These are phyloP conservation scores for Pseudomassariella vexata DNA, from an alignment of 2,329 filamentous ascomycete species.

Conservation along the genomic window DNA sequence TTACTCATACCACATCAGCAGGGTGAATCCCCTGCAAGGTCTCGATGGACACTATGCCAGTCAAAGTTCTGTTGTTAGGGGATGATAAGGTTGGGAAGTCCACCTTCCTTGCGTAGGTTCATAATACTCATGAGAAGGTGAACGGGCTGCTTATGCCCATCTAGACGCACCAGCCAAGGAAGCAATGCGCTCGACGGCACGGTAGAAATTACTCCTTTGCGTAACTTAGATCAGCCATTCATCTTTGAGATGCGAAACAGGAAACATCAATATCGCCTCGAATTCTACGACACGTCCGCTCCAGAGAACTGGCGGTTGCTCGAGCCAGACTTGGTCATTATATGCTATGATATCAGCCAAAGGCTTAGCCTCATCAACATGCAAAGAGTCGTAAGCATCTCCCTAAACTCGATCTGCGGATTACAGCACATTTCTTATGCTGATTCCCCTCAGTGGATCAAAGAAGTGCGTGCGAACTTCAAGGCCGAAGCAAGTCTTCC, in stretches of 20 bases:
- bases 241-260: conserved; percentile 47
- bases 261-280: conserved; percentile 43
- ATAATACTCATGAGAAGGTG: conserved; percentile 8
- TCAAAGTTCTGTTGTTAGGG: conserved; percentile 53
- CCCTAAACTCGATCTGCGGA: too few relatives aligned
- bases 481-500: conserved; percentile 42
- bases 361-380: conserved; percentile 53
- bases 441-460: conserved; percentile 43
- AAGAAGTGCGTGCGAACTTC: conserved; percentile 46
- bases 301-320: conserved; percentile 55
- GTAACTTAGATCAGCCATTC: conserved; percentile 56
- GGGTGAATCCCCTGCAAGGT: conserved; percentile 10
- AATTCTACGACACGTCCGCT: conserved; percentile 55
- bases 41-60: conserved; percentile 40
- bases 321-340: conserved; percentile 49
- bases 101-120: conserved; percentile 54
- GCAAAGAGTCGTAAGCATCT: conserved; percentile 43
- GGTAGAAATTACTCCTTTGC: conserved; percentile 41
- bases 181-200: conserved; percentile 30
- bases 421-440: too few relatives aligned
- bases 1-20: too few relatives aligned
- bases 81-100: conserved; percentile 56
- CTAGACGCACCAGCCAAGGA: conserved; percentile 47
- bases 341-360: conserved; percentile 59
- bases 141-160: neutral